phyloP scores from a whole-genome alignment of 768 basidiomycete species.

The Imleria badia region DNA sequence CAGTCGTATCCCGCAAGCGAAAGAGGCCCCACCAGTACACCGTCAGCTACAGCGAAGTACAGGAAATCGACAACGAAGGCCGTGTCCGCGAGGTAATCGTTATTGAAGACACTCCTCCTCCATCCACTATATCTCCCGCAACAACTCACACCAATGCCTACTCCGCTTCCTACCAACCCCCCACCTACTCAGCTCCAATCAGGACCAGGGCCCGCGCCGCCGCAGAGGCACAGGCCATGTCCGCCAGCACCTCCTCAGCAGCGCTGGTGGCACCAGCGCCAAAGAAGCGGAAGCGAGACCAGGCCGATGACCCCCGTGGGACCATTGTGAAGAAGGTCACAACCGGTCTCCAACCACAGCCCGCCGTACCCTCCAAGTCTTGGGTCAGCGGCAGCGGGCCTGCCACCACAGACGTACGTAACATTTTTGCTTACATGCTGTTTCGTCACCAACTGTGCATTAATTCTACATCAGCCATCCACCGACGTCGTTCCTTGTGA shows the following conservation, averaged over 20 bases:
- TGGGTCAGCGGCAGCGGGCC: conserved; percentile 68
- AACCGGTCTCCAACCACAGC: conserved; percentile 48
- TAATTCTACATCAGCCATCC: conserved; percentile 48
- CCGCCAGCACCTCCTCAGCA: conserved; percentile 62
- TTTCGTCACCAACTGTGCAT: conserved; percentile 27
- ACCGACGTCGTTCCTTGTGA: conserved; percentile 78
- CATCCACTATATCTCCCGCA: conserved; percentile 71
- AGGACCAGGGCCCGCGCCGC: conserved; percentile 84
- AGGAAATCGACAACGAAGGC: conserved; percentile 80
- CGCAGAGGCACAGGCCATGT: conserved; percentile 78
- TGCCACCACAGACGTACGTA: conserved; percentile 66
- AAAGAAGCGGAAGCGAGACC: conserved; percentile 85
- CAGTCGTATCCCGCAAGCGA: conserved; percentile 73
- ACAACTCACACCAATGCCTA: conserved; percentile 67
- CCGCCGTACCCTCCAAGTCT: conserved; percentile 53
- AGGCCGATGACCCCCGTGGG: conserved; percentile 69
- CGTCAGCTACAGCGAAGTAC: conserved; percentile 85
- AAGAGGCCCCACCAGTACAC: conserved; percentile 80
- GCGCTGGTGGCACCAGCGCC: conserved; percentile 65
- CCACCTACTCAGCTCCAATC: conserved; percentile 71
- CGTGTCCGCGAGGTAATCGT: conserved; percentile 84
- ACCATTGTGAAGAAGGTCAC: conserved; percentile 62
- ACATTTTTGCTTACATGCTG: conserved; percentile 13
- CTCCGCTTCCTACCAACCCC: conserved; percentile 80
- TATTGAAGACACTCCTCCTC: conserved; percentile 89